Percentiles rank a stretch among this genome's conserved stretches.
Conservation (phyloP, 2,329 filamentous ascomycete species). For the Fusarium clavum region DNA sequence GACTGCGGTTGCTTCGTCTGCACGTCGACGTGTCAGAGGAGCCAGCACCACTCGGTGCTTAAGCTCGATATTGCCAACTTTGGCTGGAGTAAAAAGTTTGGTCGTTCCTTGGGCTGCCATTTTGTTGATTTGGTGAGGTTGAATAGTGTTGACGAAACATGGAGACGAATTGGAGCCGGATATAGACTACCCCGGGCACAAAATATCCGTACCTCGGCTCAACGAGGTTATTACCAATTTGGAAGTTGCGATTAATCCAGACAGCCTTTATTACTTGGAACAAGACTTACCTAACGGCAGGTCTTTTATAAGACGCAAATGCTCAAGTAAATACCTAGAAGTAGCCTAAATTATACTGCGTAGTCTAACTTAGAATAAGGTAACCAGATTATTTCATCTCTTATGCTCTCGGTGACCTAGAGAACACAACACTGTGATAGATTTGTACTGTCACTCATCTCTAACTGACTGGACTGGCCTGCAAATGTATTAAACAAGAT, state of each 20-base stretch:
- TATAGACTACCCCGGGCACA: conserved; percentile 3
- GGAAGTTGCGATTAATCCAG: not conserved
- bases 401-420: not conserved
- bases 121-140: not conserved
- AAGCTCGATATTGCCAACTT: conserved; percentile 53
- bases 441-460: not conserved
- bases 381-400: not conserved
- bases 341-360: not conserved
- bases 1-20: conserved; percentile 50
- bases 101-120: conserved; percentile 23
- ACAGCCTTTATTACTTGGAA: not conserved
- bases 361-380: not conserved
- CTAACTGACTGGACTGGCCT: rapidly evolving
- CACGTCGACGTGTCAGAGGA: conserved; percentile 67
- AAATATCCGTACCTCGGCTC: conserved; percentile 16
- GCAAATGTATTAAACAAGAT: rapidly evolving
- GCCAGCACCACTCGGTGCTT: conserved; percentile 64
- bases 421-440: not conserved
- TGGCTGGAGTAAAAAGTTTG: conserved; percentile 57
- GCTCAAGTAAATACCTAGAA: not conserved
- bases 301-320: not conserved
- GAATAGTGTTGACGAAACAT: not conserved
- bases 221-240: not conserved
- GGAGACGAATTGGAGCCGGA: not conserved
- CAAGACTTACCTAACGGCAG: not conserved